Conservation (phyloP, 2,329 filamentous ascomycete species). For the Beauveria rudraprayagi region DNA sequence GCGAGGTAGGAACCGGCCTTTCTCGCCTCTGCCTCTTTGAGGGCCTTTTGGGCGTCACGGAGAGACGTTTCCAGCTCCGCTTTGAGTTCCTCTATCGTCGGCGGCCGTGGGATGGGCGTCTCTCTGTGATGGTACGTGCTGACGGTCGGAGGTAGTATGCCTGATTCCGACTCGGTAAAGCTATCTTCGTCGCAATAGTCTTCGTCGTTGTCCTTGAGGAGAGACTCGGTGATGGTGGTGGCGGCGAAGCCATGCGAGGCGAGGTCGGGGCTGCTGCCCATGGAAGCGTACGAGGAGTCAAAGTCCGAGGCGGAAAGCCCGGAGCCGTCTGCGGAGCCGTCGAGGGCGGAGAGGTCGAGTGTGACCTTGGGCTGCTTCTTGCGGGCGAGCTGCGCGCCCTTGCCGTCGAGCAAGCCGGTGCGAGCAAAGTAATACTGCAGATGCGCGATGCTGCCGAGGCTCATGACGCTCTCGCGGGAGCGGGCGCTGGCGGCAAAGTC, state of each 20-base stretch:
- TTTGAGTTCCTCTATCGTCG: slow-evolving; percentile 73
- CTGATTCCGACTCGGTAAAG: slow-evolving; percentile 57
- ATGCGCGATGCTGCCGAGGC: slow-evolving; percentile 91
- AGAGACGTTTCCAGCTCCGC: slow-evolving; percentile 57
- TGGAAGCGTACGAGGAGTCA: slow-evolving; percentile 53
- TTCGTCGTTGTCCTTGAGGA: slow-evolving; percentile 32
- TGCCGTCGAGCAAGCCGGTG: slow-evolving; percentile 87
- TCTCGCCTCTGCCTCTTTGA: slow-evolving; percentile 48
- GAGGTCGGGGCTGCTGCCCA: slow-evolving; percentile 51
- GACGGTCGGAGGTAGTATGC: slow-evolving; percentile 91
- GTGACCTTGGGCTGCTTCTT: slow-evolving; percentile 56
- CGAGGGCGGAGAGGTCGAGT: slow-evolving; percentile 49
- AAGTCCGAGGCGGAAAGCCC: slow-evolving; percentile 38
- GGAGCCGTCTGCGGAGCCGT: slow-evolving; percentile 24
- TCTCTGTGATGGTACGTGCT: slow-evolving; percentile 89
- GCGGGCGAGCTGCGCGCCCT: slow-evolving; percentile 76
- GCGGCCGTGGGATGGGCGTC: slow-evolving; percentile 73
- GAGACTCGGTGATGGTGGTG: slow-evolving; percentile 36
- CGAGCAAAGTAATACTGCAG: slow-evolving; percentile 97
- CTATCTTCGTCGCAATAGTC: slow-evolving; percentile 46
- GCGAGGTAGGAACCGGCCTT: slow-evolving; percentile 25
- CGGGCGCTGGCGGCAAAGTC: slow-evolving; percentile 85
- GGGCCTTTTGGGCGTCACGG: slow-evolving; percentile 57
- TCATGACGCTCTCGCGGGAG: slow-evolving; percentile 91
- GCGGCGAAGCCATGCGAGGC: slow-evolving; percentile 30